phyloP scores from a whole-genome alignment of 2,329 filamentous ascomycete species.

The Didymellaceae sp. region DNA sequence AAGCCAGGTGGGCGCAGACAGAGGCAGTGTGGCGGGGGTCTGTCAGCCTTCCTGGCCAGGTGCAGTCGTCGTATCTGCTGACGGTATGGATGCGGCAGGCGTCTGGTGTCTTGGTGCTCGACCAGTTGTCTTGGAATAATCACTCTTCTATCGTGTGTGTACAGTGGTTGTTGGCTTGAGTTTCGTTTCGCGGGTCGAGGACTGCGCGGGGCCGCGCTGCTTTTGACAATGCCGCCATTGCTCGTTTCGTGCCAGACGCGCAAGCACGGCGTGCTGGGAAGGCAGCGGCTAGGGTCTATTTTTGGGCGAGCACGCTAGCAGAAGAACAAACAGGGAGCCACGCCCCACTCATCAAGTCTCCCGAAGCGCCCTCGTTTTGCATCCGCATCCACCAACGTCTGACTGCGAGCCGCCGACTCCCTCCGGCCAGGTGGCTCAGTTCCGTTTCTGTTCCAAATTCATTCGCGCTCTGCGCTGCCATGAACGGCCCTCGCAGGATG shows the following conservation, averaged over 20 bases:
- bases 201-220: constrained; percentile 15
- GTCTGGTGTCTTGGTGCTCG: background rate
- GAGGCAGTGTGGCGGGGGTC: constrained; percentile 15
- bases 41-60: constrained; percentile 18
- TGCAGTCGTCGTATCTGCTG: constrained; percentile 18
- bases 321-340: constrained; percentile 4
- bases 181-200: background rate
- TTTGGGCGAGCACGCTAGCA: constrained; percentile 12
- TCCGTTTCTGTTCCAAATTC: background rate
- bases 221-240: constrained; percentile 15
- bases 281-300: constrained; percentile 13
- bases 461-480: background rate
- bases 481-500: constrained; percentile 16
- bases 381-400: constrained; percentile 15
- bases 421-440: constrained; percentile 13
- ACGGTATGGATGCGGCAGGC: background rate
- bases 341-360: constrained; percentile 8
- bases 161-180: background rate
- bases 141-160: too few species aligned
- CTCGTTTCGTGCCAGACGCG: constrained; percentile 14
- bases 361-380: constrained; percentile 17
- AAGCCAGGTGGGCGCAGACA: constrained; percentile 15
- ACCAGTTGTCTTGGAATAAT: too few species aligned
- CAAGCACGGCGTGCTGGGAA: constrained; percentile 3
- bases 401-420: constrained; percentile 18